Base-by-base conservation (phyloP, 2,329 filamentous ascomycete genomes). In the Bipolaris zeicola region DNA sequence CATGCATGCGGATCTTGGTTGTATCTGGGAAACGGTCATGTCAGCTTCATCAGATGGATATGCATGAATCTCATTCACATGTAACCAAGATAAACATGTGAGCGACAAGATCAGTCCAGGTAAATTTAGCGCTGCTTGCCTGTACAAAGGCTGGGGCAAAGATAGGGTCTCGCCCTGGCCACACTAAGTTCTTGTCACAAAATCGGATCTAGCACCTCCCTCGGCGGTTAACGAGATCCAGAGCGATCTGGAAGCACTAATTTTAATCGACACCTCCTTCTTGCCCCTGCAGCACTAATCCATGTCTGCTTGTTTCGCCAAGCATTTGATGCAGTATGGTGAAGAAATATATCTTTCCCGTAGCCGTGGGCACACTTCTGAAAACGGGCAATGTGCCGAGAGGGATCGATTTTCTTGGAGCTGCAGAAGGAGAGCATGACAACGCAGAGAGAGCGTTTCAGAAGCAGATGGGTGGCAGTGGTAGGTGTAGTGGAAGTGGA, bases 321-420 rank as follows among this genome's bases (percentile, higher is more conserved):
- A 39, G 52, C 66, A 68, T n/a, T 52, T 24, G 24, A 60, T 54
- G 50, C 66, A 68, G 39, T 54, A 28, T 1, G 64, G 63, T 22
- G 66, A 62, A 47, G 36, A 58, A 7, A 66, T 53, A 41, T 52
- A 57, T 50, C 60, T 68, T 45, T 67, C 60, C 59, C 61, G 65
- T 10, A 61, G 31, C 31, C 58, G 43, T 22, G 63, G 60, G 48
- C 66, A 68, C 1, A 45, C 20, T 5, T 38, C 24, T 8, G 55
- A 37, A 8, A 41, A 57, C 3, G 59, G 38, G 13, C 53, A 57
- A 13, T 63, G 61, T 28, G 52, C 50, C 1, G 34, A 5, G n/a
- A 14, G 7, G 52, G 37, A 26, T 13, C 45, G 10, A 3, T 20
- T 6, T 41, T 34, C 14, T 28, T 34, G 10, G n/a, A 7, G 24